Percentiles rank a stretch among this genome's conserved stretches.
Evolutionary conservation across 129 eudicot species (phyloP).

Genomic region (Flaveria bidentis): DNA sequence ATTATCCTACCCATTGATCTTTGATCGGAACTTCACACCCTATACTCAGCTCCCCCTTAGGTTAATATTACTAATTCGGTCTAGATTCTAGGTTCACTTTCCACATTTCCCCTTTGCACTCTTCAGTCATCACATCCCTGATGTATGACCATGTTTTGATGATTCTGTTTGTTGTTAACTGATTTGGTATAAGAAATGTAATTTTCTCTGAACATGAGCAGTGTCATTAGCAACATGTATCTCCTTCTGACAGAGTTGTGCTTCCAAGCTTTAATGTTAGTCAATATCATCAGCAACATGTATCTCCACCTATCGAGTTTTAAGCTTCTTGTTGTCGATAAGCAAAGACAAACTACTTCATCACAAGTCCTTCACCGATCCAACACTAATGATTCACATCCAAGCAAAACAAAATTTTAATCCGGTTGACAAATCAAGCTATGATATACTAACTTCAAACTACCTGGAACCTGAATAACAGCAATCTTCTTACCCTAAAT

Average conservation of each 20-base stretch:
- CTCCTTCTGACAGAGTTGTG: no score
- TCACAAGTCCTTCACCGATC: neutral
- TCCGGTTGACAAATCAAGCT: neutral
- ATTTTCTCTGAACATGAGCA: no score
- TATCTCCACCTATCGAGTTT: neutral
- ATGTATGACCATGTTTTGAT: neutral
- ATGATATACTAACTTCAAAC: no score
- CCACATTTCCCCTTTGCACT: neutral
- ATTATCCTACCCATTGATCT: neutral
- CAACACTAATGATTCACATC: neutral
- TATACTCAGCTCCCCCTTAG: neutral
- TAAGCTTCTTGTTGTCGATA: neutral
- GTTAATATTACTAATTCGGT: no score
- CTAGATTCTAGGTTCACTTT: neutral
- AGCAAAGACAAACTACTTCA: neutral
- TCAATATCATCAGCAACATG: neutral
- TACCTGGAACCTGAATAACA: neutral
- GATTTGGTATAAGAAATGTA: neutral
- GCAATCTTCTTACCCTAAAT: neutral
- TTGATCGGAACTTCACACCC: neutral
- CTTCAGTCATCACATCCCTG: no score
- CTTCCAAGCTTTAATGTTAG: no score
- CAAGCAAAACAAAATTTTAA: neutral
- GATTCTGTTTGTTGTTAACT: neutral
- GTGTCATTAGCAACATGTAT: no score